Conservation (phyloP, 352 stramenopile genomes). For the Phytophthora uliginosa region DNA sequence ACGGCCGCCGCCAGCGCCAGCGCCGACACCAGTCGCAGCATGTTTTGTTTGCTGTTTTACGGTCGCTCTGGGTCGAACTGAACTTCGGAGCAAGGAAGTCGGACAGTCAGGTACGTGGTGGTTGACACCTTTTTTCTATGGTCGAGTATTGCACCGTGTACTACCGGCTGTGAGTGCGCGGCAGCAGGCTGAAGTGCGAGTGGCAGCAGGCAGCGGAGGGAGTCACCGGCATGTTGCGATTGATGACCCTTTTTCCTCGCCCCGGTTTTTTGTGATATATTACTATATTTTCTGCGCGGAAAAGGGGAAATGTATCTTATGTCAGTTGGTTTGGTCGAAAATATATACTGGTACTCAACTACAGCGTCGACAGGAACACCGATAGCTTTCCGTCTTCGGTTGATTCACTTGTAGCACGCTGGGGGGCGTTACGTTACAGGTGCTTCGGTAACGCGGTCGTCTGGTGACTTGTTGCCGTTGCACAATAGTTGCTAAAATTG, state of each 20-base stretch:
- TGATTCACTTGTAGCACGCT: too few relatives aligned
- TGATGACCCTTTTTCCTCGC: not conserved
- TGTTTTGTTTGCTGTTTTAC: not conserved
- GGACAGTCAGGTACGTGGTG: not conserved
- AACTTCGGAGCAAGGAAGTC: not conserved
- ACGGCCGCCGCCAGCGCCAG: slow-evolving; percentile 14
- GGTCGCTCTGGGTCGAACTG: not conserved
- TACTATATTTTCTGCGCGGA: slow-evolving; percentile 3
- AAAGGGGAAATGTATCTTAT: slow-evolving; percentile 2
- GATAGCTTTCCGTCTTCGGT: too few relatives aligned
- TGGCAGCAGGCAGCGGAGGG: slow-evolving; percentile 21
- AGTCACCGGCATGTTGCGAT: not conserved
- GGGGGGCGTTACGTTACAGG: not conserved
- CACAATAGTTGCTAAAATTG: too few relatives aligned
- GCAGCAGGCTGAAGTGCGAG: slow-evolving; percentile 19
- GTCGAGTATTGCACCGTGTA: not conserved
- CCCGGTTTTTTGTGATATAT: slow-evolving; percentile 9
- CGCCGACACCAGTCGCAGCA: slow-evolving; percentile 18
- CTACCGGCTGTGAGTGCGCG: not conserved
- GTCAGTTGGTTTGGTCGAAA: not conserved
- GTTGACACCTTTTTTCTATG: not conserved
- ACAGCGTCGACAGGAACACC: too few relatives aligned
- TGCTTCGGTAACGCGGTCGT: not conserved
- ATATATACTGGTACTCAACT: too few relatives aligned
- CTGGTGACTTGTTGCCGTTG: not conserved